A percentile compares a stretch with the other conserved stretches of the same genome.
Evolutionary conservation across 768 basidiomycete genomes (phyloP).

Genomic region (Mycena capillaripes): DNA sequence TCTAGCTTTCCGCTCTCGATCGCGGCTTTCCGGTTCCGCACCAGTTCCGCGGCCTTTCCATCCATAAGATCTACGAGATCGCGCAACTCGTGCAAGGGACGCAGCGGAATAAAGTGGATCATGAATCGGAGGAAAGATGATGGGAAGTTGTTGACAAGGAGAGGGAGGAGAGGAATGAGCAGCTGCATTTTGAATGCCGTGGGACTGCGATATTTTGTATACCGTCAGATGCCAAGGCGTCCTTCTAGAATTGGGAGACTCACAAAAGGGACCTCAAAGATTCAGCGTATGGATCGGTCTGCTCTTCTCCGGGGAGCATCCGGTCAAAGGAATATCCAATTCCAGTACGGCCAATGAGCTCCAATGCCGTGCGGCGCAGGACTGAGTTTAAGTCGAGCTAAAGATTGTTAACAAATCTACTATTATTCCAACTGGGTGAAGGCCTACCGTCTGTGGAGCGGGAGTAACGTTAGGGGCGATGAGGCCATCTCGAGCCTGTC

Average conservation of each 20-base stretch:
- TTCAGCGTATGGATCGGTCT: neutral
- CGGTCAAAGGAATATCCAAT: neutral
- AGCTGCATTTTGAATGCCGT: neutral
- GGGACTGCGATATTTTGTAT: no score
- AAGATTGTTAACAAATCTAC: no score
- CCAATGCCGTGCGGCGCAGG: neutral
- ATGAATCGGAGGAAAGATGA: neutral
- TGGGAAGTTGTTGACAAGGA: neutral
- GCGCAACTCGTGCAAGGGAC: neutral
- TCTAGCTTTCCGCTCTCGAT: neutral
- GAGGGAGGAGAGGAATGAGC: neutral
- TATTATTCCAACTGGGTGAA: no score
- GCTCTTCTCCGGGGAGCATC: neutral
- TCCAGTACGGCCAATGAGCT: neutral
- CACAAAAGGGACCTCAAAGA: neutral
- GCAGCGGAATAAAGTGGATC: neutral
- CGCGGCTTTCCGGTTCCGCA: neutral
- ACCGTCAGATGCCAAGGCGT: neutral
- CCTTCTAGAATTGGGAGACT: no score
- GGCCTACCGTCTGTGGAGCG: no score
- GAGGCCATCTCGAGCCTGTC: conserved; percentile 2
- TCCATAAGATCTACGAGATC: neutral
- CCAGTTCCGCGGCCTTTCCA: neutral
- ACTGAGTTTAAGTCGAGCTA: neutral
- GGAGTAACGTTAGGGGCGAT: no score